Conservation (phyloP, 2,329 filamentous ascomycete genomes). For the Thelonectria olida region DNA sequence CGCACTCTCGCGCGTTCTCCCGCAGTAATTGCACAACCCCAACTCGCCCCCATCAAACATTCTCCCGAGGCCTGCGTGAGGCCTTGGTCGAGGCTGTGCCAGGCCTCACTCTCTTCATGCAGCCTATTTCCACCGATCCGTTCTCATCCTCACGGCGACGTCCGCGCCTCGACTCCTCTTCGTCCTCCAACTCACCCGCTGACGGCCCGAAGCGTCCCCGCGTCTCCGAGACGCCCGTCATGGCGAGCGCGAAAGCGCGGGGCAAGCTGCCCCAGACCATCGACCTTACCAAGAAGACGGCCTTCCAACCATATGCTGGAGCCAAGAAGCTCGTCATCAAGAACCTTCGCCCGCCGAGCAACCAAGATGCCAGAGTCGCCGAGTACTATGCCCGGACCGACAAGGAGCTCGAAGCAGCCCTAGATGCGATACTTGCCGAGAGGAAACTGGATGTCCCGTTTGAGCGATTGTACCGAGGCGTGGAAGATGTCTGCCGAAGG, state of each 20-base stretch:
- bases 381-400: constrained; percentile 82
- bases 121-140: constrained; percentile 42
- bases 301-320: constrained; percentile 78
- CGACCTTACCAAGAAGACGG: constrained; percentile 47
- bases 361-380: constrained; percentile 68
- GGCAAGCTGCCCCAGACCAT: constrained; percentile 52
- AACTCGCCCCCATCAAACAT: constrained; percentile 24
- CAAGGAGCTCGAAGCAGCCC: constrained; percentile 76
- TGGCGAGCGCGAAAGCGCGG: constrained; percentile 49
- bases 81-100: constrained; percentile 40
- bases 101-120: constrained; percentile 45
- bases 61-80: constrained; percentile 40
- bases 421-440: constrained; percentile 77
- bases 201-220: constrained; percentile 45
- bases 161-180: constrained; percentile 48
- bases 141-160: constrained; percentile 50
- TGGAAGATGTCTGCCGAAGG: constrained; percentile 90
- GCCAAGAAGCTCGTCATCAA: constrained; percentile 92
- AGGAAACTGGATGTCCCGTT: constrained; percentile 74
- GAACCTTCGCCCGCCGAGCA: constrained; percentile 77
- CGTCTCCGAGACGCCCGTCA: constrained; percentile 39
- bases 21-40: constrained; percentile 7
- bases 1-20: background rate
- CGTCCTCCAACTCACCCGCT: constrained; percentile 40
- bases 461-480: constrained; percentile 87